Conservation (phyloP, 2,329 filamentous ascomycete genomes). For the Colletotrichum sp. region DNA sequence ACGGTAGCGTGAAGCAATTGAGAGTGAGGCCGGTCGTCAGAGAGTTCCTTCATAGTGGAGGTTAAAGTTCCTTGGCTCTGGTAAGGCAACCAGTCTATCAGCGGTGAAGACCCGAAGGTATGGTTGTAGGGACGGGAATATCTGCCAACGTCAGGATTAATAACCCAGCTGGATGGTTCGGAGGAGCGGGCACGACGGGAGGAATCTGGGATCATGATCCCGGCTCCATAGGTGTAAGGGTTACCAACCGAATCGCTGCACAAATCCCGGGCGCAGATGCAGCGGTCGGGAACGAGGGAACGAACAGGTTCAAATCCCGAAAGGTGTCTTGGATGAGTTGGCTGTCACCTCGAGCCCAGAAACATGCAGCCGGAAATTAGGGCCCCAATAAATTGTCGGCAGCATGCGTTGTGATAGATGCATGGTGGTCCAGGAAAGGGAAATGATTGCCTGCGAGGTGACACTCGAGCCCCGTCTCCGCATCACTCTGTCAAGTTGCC, state of each 20-base stretch:
- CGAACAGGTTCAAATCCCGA: background rate
- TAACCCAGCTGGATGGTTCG: slow-evolving; percentile 9
- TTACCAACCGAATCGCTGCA: background rate
- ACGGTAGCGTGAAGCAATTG: background rate
- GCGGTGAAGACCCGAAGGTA: background rate
- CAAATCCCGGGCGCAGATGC: background rate
- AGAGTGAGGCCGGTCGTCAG: background rate
- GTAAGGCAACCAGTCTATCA: background rate
- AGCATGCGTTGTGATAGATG: background rate
- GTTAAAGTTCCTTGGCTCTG: background rate
- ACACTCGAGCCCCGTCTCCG: background rate
- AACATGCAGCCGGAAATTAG: background rate
- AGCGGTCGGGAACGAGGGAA: background rate
- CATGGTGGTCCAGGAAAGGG: background rate
- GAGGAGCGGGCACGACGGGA: slow-evolving; percentile 5
- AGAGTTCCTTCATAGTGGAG: background rate
- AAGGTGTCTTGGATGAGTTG: background rate
- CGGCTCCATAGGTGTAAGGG: background rate
- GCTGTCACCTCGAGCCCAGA: background rate
- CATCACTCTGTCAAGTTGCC: background rate
- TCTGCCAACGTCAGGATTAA: background rate
- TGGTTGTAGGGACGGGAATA: background rate
- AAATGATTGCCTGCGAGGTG: background rate
- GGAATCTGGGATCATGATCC: background rate
- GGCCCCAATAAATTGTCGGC: background rate